Percentiles rank a stretch among this genome's conserved stretches.
These are phyloP conservation scores for Metschnikowia proteae DNA, from an alignment of 805 yeast genomes.

Conservation along the genomic window DNA sequence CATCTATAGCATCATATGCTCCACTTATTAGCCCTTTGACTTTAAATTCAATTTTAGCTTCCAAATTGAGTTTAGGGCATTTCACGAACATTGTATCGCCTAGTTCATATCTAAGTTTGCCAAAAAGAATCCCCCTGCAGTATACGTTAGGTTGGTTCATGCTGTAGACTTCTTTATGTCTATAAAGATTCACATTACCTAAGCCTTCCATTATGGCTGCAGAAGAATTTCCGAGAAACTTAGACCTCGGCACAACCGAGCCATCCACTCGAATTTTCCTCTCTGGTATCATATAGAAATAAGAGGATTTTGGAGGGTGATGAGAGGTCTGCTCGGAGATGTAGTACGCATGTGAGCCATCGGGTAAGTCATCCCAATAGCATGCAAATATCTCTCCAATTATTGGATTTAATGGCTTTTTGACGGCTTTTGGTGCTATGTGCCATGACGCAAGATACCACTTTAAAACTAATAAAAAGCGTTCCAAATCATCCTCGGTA, in stretches of 20 bases:
- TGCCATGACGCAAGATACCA: constrained; percentile 98
- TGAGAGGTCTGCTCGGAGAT: constrained; percentile 94
- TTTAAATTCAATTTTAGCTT: constrained; percentile 87
- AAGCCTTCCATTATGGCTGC: constrained; percentile 97
- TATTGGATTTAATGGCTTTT: constrained; percentile 94
- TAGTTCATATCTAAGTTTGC: constrained; percentile 81
- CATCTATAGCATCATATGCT: constrained; percentile 84
- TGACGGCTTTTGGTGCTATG: constrained; percentile 97
- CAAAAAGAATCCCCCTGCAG: constrained; percentile 89
- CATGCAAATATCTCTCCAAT: constrained; percentile 88
- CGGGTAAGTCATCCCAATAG: constrained; percentile 84
- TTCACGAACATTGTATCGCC: constrained; percentile 87
- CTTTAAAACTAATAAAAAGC: constrained; percentile 71
- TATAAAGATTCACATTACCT: constrained; percentile 66
- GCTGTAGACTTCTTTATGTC: constrained; percentile 69
- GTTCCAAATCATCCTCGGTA: constrained; percentile 52
- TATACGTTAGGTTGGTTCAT: constrained; percentile 95
- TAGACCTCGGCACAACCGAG: constrained; percentile 77
- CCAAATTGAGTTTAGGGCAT: constrained; percentile 54
- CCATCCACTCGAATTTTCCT: constrained; percentile 85
- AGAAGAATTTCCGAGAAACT: constrained; percentile 90
- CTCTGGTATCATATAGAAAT: constrained; percentile 83
- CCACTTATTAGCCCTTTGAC: constrained; percentile 94
- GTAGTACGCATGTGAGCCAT: constrained; percentile 68
- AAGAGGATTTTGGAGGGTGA: constrained; percentile 97